Evolutionary conservation across 2,329 filamentous ascomycete genomes (phyloP), one percentile per base, ranked within the genome.

Genomic region (Beauveria rudraprayagi): DNA sequence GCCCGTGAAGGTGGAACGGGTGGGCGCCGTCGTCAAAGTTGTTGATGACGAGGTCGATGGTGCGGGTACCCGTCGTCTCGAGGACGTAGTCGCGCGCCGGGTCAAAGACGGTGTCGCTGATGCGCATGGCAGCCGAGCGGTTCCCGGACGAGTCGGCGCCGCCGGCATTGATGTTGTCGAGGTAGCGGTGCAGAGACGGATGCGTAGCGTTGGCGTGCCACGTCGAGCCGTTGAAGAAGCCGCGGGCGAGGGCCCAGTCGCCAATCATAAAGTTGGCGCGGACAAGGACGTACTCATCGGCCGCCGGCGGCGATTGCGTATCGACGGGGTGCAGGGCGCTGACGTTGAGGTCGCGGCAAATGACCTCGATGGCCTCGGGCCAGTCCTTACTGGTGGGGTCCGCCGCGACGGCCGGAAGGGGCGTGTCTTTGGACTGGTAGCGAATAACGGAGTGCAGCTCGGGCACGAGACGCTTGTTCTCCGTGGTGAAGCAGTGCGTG

Each of bases 11-110:
- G 70, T 88, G 84, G 37, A 75, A 75, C 0, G 72, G 73, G 24
- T 76, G 73, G 0, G 68, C 69, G 5, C 73, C 67, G 48, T 87
- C 77, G 68, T 87, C 83, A 7, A 83, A 85, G 48, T 80, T 66
- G 52, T 85, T 85, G 69, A 86, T 86, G 64, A 85, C 77, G 30
- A 82, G 78, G 2, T 83, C 83, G 41, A 84, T 76, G 41, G 77
- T 76, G 34, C 82, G 75, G 30, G 84, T 76, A 56, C 83, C 80
- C 0, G 73, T 71, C 2, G 79, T 75, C 63, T 85, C 75, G 28
- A 81, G 67, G 44, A 83, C 78, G 51, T 80, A 77, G 19, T 78
- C 73, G 0, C 47, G 64, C 0, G 63, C 60, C 1, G 56, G 65
- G 37, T 72, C 62, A 19, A 74, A 75, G 0, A 71, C 56, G 3